A percentile compares a stretch with the other conserved stretches of the same genome.
phyloP scores from a whole-genome alignment of 1,284 basidiomycete species.

The Malassezia psittaci region DNA sequence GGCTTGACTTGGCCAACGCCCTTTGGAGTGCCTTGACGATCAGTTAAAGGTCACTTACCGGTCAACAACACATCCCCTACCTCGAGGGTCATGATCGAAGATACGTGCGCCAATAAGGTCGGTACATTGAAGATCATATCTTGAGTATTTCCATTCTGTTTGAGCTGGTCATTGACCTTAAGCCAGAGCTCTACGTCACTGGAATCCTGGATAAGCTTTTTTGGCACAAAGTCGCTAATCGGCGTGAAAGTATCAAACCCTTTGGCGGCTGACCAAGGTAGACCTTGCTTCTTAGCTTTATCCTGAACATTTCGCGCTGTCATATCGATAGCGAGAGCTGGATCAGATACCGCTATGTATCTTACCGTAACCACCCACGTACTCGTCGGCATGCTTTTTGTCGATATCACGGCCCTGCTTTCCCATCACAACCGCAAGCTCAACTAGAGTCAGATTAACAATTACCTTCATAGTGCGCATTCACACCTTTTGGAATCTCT shows the following conservation, averaged over 20 bases:
- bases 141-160: conserved; percentile 71
- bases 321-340: conserved; percentile 87
- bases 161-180: conserved; percentile 71
- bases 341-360: background rate
- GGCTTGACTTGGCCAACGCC: conserved; percentile 71
- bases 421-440: conserved; percentile 81
- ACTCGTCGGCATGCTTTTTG: conserved; percentile 60
- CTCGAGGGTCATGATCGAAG: conserved; percentile 89
- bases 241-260: conserved; percentile 83
- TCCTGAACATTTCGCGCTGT: conserved; percentile 93
- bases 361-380: conserved; percentile 71
- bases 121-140: conserved; percentile 94
- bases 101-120: conserved; percentile 77
- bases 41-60: conserved; percentile 20
- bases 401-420: conserved; percentile 71
- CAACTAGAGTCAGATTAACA: conserved; percentile 64
- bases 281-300: conserved; percentile 75
- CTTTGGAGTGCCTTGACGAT: conserved; percentile 60
- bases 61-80: conserved; percentile 53
- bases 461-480: conserved; percentile 81
- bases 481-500: conserved; percentile 73
- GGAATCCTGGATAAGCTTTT: conserved; percentile 60
- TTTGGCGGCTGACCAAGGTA: conserved; percentile 88
- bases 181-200: conserved; percentile 66
- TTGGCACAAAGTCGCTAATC: conserved; percentile 73